phyloP scores from a whole-genome alignment of 2,329 filamentous ascomycete genomes.

The Colletotrichum spinosum region DNA sequence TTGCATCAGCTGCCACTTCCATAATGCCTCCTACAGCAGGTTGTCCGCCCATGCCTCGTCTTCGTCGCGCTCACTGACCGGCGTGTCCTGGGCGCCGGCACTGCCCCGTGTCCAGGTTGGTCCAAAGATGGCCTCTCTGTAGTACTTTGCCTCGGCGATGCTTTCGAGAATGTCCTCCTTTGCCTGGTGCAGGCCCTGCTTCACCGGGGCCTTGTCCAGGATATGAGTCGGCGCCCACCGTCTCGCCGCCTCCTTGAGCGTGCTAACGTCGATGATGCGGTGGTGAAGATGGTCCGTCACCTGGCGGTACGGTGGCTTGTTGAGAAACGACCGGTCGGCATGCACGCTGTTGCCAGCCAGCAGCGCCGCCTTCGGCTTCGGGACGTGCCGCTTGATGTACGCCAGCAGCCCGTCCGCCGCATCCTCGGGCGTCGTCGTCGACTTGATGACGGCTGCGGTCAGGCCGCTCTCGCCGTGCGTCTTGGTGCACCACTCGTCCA shows the following conservation, averaged over 20 bases:
- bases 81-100: constrained; percentile 29
- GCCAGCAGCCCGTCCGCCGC: constrained; percentile 79
- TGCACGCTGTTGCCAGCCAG: constrained; percentile 95
- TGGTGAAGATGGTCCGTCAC: constrained; percentile 87
- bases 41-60: constrained; percentile 39
- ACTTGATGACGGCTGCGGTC: constrained; percentile 79
- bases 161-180: constrained; percentile 93
- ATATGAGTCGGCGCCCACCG: constrained; percentile 80
- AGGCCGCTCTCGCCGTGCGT: constrained; percentile 88
- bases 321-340: constrained; percentile 85
- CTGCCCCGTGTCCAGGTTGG: constrained; percentile 40
- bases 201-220: constrained; percentile 73
- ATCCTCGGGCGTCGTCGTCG: constrained; percentile 75
- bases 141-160: constrained; percentile 90
- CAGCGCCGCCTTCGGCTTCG: constrained; percentile 73
- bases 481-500: constrained; percentile 89
- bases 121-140: constrained; percentile 76
- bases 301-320: constrained; percentile 76
- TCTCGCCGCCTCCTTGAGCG: constrained; percentile 88
- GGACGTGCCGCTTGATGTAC: constrained; percentile 81
- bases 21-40: constrained; percentile 12
- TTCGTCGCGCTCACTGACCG: constrained; percentile 32
- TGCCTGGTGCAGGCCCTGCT: constrained; percentile 84
- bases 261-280: constrained; percentile 90
- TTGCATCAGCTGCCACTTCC: no score